Percentiles rank a stretch among this genome's conserved stretches.
phyloP scores from a whole-genome alignment of 352 stramenopile genomes.

The Globisporangium irregulare region DNA sequence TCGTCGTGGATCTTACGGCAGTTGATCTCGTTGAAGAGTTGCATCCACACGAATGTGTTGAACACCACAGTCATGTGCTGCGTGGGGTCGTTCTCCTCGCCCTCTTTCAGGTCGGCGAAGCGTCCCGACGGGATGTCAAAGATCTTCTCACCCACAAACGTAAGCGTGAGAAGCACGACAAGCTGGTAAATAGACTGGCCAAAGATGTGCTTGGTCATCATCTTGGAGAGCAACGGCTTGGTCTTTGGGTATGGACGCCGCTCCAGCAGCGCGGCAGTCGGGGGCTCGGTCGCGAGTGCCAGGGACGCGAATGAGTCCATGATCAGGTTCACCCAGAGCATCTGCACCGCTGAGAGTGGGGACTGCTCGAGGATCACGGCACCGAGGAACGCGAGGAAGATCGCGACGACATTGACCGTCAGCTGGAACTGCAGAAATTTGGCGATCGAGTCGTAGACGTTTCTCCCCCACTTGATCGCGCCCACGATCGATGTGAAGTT shows the following conservation, averaged over 20 bases:
- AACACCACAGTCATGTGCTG: constrained; percentile 96
- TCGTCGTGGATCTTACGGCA: constrained; percentile 83
- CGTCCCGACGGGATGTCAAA: constrained; percentile 47
- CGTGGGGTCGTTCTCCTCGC: constrained; percentile 46
- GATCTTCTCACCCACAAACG: constrained; percentile 72
- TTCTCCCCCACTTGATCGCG: constrained; percentile 94
- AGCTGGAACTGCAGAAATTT: constrained; percentile 99
- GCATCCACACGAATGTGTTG: constrained; percentile 96
- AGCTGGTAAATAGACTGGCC: constrained; percentile 92
- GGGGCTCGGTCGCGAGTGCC: constrained; percentile 93
- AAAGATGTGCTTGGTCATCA: constrained; percentile 96
- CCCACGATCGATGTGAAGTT: constrained; percentile 97
- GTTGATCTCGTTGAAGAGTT: constrained; percentile 93
- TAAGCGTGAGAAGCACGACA: constrained; percentile 81
- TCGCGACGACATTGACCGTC: constrained; percentile 95
- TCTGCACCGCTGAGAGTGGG: constrained; percentile 94
- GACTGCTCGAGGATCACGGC: constrained; percentile 75
- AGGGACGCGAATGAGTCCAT: constrained; percentile 98
- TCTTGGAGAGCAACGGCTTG: constrained; percentile 90
- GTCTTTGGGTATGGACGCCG: constrained; percentile 91
- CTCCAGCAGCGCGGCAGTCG: constrained; percentile 87
- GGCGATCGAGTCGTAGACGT: constrained; percentile 96
- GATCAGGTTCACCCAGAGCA: constrained; percentile 99
- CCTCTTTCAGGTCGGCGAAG: constrained; percentile 30
- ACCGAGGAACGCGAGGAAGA: constrained; percentile 91